phyloP scores from a whole-genome alignment of 2,329 filamentous ascomycete genomes.

The Aspergillus quadrilineatus region DNA sequence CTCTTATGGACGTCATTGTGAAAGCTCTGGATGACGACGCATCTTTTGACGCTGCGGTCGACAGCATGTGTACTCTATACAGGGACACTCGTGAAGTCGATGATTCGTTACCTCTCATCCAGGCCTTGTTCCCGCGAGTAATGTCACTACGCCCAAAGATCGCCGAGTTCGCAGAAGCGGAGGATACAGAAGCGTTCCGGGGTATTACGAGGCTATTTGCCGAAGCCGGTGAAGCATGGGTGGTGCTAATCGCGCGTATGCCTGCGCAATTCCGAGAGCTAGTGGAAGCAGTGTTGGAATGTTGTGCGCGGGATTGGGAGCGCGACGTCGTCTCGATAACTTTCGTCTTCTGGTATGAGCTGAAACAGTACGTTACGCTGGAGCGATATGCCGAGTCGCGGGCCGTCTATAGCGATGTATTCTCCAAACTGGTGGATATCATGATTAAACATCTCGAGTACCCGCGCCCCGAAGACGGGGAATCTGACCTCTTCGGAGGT shows the following conservation, averaged over 20 bases:
- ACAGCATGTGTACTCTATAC: constrained; percentile 89
- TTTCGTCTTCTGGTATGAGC: constrained; percentile 96
- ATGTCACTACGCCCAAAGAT: constrained; percentile 76
- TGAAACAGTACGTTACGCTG: constrained; percentile 92
- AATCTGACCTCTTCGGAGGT: constrained; percentile 87
- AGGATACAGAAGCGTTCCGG: constrained; percentile 83
- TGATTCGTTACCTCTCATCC: constrained; percentile 78
- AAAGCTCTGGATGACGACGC: constrained; percentile 71
- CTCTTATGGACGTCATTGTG: constrained; percentile 78
- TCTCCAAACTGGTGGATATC: constrained; percentile 85
- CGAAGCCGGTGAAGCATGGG: constrained; percentile 92
- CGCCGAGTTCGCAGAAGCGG: constrained; percentile 68
- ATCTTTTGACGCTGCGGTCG: constrained; percentile 83
- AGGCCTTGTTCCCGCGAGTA: constrained; percentile 77
- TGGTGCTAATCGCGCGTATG: constrained; percentile 82
- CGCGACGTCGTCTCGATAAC: constrained; percentile 90
- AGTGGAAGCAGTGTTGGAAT: constrained; percentile 90
- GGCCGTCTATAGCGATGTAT: constrained; percentile 74
- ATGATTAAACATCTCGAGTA: constrained; percentile 89
- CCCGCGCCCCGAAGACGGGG: constrained; percentile 72
- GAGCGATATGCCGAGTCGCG: constrained; percentile 85
- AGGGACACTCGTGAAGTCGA: constrained; percentile 92
- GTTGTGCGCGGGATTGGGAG: constrained; percentile 80
- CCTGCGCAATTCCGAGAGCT: constrained; percentile 77
- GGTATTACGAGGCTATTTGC: constrained; percentile 86